phyloP scores from a whole-genome alignment of 805 yeast species.

The Lipomyces orientalis region DNA sequence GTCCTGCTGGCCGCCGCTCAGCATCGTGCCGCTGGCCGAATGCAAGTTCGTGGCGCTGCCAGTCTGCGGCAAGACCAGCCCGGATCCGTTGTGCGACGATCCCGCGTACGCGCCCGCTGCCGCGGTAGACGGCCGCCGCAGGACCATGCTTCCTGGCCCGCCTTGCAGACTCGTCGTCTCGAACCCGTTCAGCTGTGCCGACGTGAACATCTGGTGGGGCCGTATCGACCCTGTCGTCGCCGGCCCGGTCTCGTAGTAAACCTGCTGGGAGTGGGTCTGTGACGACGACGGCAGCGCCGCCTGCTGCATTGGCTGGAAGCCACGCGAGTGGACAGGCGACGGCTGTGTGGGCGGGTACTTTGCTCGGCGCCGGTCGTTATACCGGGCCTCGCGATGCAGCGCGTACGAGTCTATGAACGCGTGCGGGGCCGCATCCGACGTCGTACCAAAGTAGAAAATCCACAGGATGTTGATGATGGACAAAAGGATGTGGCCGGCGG shows the following conservation, averaged over 20 bases:
- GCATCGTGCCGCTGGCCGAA: constrained; percentile 17
- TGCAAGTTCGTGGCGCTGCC: constrained; percentile 9
- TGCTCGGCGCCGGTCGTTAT: not conserved
- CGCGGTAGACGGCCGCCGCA: constrained; percentile 7
- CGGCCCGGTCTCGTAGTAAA: not conserved
- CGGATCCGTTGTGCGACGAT: constrained; percentile 21
- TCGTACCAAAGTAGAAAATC: constrained; percentile 89
- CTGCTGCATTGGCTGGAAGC: not conserved
- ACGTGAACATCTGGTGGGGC: constrained; percentile 42
- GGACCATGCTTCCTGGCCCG: constrained; percentile 1
- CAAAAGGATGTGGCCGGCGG: constrained; percentile 87
- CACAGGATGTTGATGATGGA: constrained; percentile 80
- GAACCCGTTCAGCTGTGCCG: constrained; percentile 50
- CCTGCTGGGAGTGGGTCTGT: constrained; percentile 8
- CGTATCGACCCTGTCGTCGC: not conserved
- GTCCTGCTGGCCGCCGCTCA: constrained; percentile 9
- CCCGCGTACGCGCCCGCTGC: constrained; percentile 11
- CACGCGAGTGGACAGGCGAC: not conserved
- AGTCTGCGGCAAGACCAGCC: constrained; percentile 2
- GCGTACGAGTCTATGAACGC: constrained; percentile 79
- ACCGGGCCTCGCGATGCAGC: constrained; percentile 10
- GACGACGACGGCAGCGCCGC: not conserved
- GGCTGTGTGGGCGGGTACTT: constrained; percentile 6
- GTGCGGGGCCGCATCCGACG: constrained; percentile 84
- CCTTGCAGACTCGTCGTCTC: constrained; percentile 46